Percentiles rank a stretch among this genome's conserved stretches.
Conservation (phyloP, 495 filamentous ascomycete species). For the Talaromyces trachyspermus region DNA sequence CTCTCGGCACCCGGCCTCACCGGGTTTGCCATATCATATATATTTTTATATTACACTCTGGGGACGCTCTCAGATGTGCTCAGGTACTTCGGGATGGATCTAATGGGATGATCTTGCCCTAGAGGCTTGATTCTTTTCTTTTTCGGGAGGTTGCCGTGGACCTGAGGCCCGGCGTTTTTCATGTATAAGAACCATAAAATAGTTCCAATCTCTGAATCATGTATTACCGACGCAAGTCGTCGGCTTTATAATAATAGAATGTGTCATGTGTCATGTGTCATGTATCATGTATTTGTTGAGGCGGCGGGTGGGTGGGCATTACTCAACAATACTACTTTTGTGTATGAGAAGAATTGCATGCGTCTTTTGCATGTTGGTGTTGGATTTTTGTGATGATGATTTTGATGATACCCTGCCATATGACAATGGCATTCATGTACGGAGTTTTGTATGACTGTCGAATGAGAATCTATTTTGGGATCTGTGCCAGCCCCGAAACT, state of each 20-base stretch:
- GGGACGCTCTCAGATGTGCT: conserved; percentile 6
- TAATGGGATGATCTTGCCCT: conserved; percentile 1
- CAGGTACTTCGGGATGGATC: conserved; percentile 6
- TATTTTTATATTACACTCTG: neutral
- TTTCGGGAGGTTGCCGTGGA: conserved; percentile 7
- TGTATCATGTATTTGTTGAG: too few species aligned
- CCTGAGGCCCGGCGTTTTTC: conserved; percentile 8
- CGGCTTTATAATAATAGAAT: too few species aligned
- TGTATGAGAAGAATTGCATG: too few species aligned
- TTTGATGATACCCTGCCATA: neutral
- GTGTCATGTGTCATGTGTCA: too few species aligned
- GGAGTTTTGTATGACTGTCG: neutral
- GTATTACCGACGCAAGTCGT: too few species aligned
- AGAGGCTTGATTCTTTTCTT: neutral
- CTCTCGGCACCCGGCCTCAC: too few species aligned
- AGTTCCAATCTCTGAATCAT: too few species aligned
- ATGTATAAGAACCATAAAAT: too few species aligned
- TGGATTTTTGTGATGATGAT: too few species aligned
- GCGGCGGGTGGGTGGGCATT: too few species aligned
- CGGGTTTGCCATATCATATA: neutral
- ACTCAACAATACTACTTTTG: too few species aligned
- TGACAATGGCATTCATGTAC: neutral
- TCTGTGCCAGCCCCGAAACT: neutral
- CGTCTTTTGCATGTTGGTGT: too few species aligned
- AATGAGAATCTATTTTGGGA: neutral